Percentiles rank a stretch among this genome's conserved stretches.
Conservation (phyloP, 768 basidiomycete genomes). For the Auricularia sp. region DNA sequence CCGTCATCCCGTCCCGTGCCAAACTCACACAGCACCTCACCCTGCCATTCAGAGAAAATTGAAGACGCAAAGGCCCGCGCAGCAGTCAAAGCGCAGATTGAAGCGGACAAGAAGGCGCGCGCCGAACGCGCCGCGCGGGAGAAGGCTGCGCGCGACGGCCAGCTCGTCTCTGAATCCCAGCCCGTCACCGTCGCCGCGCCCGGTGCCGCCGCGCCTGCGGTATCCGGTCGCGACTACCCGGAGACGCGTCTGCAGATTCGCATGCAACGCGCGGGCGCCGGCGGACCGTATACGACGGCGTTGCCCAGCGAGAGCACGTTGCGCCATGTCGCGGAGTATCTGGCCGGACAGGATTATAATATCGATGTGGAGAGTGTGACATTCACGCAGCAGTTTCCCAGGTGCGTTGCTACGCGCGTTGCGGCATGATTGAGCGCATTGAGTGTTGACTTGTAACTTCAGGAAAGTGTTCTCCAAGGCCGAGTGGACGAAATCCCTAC, state of each 20-base stretch:
- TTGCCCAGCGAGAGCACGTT: constrained; percentile 69
- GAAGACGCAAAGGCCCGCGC: constrained; percentile 42
- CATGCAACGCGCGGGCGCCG: constrained; percentile 51
- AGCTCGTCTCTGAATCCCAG: constrained; percentile 27
- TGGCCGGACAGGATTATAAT: constrained; percentile 60
- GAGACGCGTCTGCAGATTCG: constrained; percentile 84
- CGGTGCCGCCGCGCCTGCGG: constrained; percentile 25
- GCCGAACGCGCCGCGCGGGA: constrained; percentile 83
- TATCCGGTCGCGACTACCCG: constrained; percentile 64
- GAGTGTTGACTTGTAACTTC: not conserved
- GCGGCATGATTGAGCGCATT: too few species aligned
- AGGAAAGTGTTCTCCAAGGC: constrained; percentile 68
- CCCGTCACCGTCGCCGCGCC: constrained; percentile 25
- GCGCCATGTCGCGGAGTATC: constrained; percentile 75
- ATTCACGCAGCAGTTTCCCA: constrained; percentile 75
- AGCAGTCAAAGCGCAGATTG: constrained; percentile 83
- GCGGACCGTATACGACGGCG: constrained; percentile 71
- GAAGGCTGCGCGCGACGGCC: constrained; percentile 83
- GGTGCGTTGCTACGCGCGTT: constrained; percentile 33
- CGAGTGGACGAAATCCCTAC: constrained; percentile 73
- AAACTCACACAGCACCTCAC: not conserved
- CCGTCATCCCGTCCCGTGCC: not conserved
- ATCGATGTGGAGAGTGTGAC: constrained; percentile 72
- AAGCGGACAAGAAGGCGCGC: constrained; percentile 82
- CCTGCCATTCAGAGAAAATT: constrained; percentile 32